Percentiles rank a stretch among this genome's conserved stretches.
phyloP scores from a whole-genome alignment of 148 eudicot genomes.

The Rhododendron griersonianum region DNA sequence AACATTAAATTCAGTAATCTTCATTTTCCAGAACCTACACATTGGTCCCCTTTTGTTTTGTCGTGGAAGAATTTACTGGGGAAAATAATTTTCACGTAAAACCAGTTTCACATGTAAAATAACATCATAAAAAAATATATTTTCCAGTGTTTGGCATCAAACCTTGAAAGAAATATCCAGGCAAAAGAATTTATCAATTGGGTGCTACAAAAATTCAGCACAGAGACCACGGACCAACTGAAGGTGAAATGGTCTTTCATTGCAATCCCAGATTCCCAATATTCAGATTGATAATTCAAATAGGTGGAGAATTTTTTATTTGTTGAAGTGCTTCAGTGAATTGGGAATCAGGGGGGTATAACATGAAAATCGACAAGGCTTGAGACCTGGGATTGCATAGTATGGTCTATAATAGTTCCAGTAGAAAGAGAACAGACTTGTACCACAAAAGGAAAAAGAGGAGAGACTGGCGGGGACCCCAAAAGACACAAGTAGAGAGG shows the following conservation, averaged over 20 bases:
- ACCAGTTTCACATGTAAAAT: neutral
- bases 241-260: neutral
- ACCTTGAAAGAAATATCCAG: neutral
- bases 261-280: neutral
- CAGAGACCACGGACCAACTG: neutral
- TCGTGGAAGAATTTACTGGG: neutral
- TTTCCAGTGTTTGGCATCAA: neutral
- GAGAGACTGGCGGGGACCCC: neutral
- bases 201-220: neutral
- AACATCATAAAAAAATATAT: neutral
- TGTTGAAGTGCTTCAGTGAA: neutral
- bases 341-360: neutral
- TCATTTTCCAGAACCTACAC: neutral
- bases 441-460: neutral
- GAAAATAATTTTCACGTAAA: neutral
- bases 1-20: conserved; percentile 2
- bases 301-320: neutral
- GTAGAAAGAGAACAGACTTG: neutral
- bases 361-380: neutral
- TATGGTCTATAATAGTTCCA: neutral
- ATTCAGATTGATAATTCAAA: neutral
- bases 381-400: neutral
- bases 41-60: neutral
- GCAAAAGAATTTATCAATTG: neutral
- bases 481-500: neutral